Evolutionary conservation across 1,284 basidiomycete species (phyloP).

Genomic region (Neolentinus lepideus): DNA sequence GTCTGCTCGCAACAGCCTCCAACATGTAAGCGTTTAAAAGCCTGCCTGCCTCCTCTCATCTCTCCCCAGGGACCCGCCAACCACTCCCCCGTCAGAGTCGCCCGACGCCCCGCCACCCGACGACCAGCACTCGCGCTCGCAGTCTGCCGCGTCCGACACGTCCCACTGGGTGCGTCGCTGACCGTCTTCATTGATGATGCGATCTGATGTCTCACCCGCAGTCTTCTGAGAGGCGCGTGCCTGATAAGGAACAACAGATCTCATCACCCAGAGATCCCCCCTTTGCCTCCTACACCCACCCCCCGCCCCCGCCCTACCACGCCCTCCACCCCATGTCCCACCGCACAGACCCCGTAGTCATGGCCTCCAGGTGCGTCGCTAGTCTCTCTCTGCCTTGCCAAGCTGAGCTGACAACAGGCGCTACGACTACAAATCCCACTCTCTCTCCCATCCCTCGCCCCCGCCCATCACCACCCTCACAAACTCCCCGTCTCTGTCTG

Average conservation of each 20-base stretch:
- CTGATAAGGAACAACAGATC: slow-evolving; percentile 2
- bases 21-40: not conserved
- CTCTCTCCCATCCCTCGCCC: slow-evolving; percentile 40
- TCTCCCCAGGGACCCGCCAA: not conserved
- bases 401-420: slow-evolving; percentile 13
- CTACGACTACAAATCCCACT: slow-evolving; percentile 30
- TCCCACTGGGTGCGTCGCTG: not conserved
- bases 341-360: slow-evolving; percentile 35
- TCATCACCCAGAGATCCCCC: not conserved
- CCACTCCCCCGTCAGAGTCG: not conserved
- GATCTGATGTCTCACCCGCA: not conserved
- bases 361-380: slow-evolving; percentile 30
- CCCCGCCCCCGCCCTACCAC: slow-evolving; percentile 3
- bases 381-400: slow-evolving; percentile 10
- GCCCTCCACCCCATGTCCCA: slow-evolving; percentile 31
- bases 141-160: not conserved
- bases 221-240: not conserved
- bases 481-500: slow-evolving; percentile 56
- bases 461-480: slow-evolving; percentile 49
- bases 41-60: not conserved
- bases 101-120: not conserved
- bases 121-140: not conserved
- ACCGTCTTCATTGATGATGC: not conserved
- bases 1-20: slow-evolving; percentile 4
- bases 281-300: not conserved